phyloP scores from a whole-genome alignment of 306 rosid genomes.

The Rubus parviflorus region DNA sequence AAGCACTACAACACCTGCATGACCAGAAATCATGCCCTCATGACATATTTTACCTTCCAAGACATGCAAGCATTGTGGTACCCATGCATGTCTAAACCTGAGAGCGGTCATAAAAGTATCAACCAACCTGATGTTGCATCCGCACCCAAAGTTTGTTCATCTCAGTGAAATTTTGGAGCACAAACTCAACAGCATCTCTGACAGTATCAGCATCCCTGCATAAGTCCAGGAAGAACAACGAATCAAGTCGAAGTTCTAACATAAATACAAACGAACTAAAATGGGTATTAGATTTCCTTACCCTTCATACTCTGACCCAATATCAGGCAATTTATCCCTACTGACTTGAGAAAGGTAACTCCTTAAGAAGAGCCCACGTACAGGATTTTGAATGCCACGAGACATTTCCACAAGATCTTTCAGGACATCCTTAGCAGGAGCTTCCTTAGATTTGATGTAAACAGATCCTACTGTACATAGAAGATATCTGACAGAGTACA shows the following conservation, averaged over 20 bases:
- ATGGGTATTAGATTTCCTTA: constrained; percentile 26
- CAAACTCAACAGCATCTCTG: constrained; percentile 60
- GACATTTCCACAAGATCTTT: constrained; percentile 70
- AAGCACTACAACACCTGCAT: constrained; percentile 70
- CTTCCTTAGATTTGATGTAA: constrained; percentile 62
- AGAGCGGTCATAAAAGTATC: constrained; percentile 33
- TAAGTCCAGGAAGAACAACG: constrained; percentile 7
- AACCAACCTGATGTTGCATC: constrained; percentile 72
- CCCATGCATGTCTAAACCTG: constrained; percentile 49
- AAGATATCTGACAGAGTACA: constrained; percentile 39
- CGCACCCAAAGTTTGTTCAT: constrained; percentile 75
- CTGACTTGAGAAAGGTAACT: constrained; percentile 70
- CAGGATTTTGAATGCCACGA: constrained; percentile 61
- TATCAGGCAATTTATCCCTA: constrained; percentile 60
- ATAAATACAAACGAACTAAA: background rate
- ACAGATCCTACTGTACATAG: constrained; percentile 66
- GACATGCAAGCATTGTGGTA: constrained; percentile 54
- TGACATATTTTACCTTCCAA: constrained; percentile 50
- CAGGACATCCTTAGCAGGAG: constrained; percentile 61
- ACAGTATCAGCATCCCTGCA: constrained; percentile 62
- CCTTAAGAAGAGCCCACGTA: constrained; percentile 60
- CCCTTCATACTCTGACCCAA: constrained; percentile 70
- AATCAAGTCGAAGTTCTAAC: background rate
- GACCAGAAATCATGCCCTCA: constrained; percentile 70
- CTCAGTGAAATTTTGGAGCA: constrained; percentile 62